Evolutionary conservation across 2,329 filamentous ascomycete species (phyloP).

Genomic region (Aureobasidium leucospermi): DNA sequence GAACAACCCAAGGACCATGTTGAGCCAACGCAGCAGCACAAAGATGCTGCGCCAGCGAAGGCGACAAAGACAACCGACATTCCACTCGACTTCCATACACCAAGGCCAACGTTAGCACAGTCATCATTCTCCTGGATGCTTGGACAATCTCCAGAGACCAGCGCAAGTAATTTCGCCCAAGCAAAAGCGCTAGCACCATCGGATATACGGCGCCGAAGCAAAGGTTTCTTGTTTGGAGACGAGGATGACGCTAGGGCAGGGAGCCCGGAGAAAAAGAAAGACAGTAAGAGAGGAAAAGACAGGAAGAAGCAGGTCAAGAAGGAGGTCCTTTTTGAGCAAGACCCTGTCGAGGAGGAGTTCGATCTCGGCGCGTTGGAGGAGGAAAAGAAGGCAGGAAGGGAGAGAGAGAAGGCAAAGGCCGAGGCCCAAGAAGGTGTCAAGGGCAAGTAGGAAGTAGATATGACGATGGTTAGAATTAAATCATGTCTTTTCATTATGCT

Average conservation of each 20-base stretch:
- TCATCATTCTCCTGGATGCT: conserved; percentile 78
- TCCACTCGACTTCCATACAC: conserved; percentile 3
- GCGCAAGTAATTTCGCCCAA: conserved; percentile 10
- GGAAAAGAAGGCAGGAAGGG: conserved; percentile 2
- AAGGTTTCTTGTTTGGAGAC: conserved; percentile 21
- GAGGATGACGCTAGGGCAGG: conserved; percentile 13
- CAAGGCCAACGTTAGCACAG: conserved; percentile 55
- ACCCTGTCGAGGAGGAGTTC: conserved; percentile 13
- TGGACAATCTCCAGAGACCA: conserved; percentile 24
- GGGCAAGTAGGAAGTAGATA: neutral
- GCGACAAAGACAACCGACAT: neutral
- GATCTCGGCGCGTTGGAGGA: conserved; percentile 15
- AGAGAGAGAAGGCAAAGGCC: neutral
- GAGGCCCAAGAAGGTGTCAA: neutral
- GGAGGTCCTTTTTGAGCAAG: conserved; percentile 10
- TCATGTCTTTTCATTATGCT: conserved; percentile 2
- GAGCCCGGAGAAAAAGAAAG: conserved; percentile 10
- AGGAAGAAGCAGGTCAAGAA: conserved; percentile 4
- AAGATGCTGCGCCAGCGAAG: neutral
- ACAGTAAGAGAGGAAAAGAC: conserved; percentile 4
- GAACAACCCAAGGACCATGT: conserved; percentile 15
- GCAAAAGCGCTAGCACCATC: conserved; percentile 14
- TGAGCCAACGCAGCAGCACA: neutral
- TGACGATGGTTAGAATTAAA: neutral
- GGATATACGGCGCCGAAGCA: conserved; percentile 16